Evolutionary conservation across 2,329 filamentous ascomycete species (phyloP), one percentile per base, ranked within the genome.

Genomic region (Cephalotrichum gorgonifer): DNA sequence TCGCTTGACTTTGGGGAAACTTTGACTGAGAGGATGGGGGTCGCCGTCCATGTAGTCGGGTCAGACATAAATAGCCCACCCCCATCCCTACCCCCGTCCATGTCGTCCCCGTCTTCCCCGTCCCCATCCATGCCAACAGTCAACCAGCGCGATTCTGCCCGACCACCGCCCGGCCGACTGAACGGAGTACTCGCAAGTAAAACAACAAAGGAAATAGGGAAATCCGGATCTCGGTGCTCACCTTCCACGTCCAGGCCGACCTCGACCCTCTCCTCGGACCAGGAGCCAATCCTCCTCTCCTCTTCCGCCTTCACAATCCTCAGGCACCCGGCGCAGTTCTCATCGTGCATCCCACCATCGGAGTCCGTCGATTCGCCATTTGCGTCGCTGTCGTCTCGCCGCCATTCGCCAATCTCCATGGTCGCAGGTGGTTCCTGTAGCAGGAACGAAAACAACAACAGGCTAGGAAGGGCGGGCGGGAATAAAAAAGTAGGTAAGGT

Each of bases 231-330:
- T 48, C 26, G 27, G n/a, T 35, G 47, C 47, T 49, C 20, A 49
- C 47, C 47, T 49, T 49, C 39, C n/a, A 11, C 14, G 17, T 49
- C 42, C 8, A 17, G n/a, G 35, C 35, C 8, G 17, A 4, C 35
- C 22, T 39, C 35, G 17, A 17, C 17, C 17, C 17, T 39, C 17
- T 4, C 17, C 5, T 20, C 35, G 22, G n/a, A 17, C 6, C 9
- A 31, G 23, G 20, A n/a, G 27, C 27, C 23, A 41, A 17, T 49
- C 47, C 15, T 49, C 47, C 23, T 47, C 26, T 49, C 47, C 15
- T 49, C 47, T 11, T 49, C 47, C 5, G 38, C 47, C 41, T 35
- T 49, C 27, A 49, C 20, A 9, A 49, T 49, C 30, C 27, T 49
- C 30, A 23, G 27, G 14, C 47, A 49, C 20, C 47, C 47, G 12